Conservation (phyloP, 2,329 filamentous ascomycete species). For the Aureobasidium sp. region DNA sequence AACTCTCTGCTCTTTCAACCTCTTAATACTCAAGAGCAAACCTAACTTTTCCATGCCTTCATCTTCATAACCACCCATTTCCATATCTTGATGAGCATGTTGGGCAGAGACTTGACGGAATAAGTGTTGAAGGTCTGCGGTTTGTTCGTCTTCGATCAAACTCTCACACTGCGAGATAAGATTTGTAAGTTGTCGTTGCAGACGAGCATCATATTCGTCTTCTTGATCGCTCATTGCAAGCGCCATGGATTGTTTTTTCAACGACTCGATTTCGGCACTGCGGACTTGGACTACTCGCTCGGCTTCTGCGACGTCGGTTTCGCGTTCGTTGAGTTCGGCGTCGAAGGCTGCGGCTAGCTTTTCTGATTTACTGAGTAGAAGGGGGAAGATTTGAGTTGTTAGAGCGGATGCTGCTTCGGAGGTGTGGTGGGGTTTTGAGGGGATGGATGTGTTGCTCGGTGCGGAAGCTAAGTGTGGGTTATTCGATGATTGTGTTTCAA, state of each 20-base stretch:
- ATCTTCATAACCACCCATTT: conserved; percentile 24
- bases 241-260: conserved; percentile 47
- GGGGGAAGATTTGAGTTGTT: conserved; percentile 53
- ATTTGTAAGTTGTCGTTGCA: conserved; percentile 28
- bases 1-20: conserved; percentile 51
- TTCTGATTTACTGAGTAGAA: conserved; percentile 39
- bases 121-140: conserved; percentile 28
- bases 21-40: conserved; percentile 50
- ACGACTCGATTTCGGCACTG: conserved; percentile 55
- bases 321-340: conserved; percentile 65
- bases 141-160: conserved; percentile 38
- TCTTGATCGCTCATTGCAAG: conserved; percentile 40
- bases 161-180: conserved; percentile 30
- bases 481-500: not conserved
- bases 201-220: conserved; percentile 27
- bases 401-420: conserved; percentile 47
- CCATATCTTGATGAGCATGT: not conserved
- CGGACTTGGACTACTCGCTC: conserved; percentile 48
- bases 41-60: conserved; percentile 47
- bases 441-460: not conserved
- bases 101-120: conserved; percentile 13
- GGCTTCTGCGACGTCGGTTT: conserved; percentile 41
- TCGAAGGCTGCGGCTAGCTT: conserved; percentile 51
- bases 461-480: conserved; percentile 2
- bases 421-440: conserved; percentile 26